Evolutionary conservation across 169 alveolate genomes (phyloP), one percentile per base, ranked within the genome.

Genomic region (Plasmodium vinckei): DNA sequence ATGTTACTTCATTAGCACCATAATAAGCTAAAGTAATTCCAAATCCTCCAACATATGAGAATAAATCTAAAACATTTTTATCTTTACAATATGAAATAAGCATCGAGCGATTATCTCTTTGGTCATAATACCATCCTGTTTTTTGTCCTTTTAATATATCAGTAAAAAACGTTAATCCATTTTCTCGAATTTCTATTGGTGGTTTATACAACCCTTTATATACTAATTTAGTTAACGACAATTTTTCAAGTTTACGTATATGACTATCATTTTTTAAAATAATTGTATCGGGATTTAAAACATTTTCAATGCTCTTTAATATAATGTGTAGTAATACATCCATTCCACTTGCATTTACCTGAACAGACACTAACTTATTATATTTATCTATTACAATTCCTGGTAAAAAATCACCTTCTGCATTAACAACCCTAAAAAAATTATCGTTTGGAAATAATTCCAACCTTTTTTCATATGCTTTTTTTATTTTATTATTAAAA

Each of bases 81-180:
- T 88, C 56, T 42, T 77, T 72, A 51, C 90, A 72, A 73, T 54
- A 77, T 9, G 84, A 10, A 46, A 88, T 82, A 17, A 90, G 92
- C 92, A 90, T 79, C 1, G 88, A 72, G 5, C 94, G 89, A 53
- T 73, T 84, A 57, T 46, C 46, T 57, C 92, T 59, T 72, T 84
- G 92, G 51, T 90, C 89, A 73, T 60, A 90, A 64, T 86, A 73
- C 94, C 94, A 90, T 19, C 94, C 94, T 51, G 94, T 90, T 53
- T 77, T 84, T 46, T 90, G 91, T 12, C 94, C 92, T 23, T 86
- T 59, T 39, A 90, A 77, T 46, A 90, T 60, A 72, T 90, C 94
- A 59, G 86, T 89, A 47, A 90, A 77, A 73, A 90, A 90, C 10
- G 92, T 82, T 67, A 77, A 15, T 9, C 94, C 94, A 61, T 90